These are phyloP conservation scores for Kernera saxatilis DNA, from an alignment of 345 rosid genomes.

Conservation along the genomic window DNA sequence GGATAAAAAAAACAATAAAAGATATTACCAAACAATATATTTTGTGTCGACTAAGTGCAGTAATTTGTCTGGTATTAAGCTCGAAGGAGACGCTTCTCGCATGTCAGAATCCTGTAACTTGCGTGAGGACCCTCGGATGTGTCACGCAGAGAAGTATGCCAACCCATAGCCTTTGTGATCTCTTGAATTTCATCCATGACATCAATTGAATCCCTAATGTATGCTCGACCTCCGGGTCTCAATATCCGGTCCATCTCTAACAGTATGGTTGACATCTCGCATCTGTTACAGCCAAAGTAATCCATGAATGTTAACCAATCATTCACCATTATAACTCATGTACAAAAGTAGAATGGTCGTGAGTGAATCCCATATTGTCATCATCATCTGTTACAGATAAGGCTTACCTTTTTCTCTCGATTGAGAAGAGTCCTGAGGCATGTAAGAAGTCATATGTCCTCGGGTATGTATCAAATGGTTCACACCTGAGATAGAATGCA, in stretches of 20 bases:
- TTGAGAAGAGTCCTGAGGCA: conserved; percentile 86
- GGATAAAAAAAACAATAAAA: background rate
- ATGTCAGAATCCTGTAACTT: conserved; percentile 74
- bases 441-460: conserved; percentile 91
- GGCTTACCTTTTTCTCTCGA: conserved; percentile 80
- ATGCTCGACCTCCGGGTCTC: conserved; percentile 90
- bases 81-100: conserved; percentile 61
- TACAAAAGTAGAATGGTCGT: background rate
- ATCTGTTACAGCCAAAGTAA: conserved; percentile 42
- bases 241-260: conserved; percentile 97
- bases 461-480: conserved; percentile 94
- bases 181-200: conserved; percentile 81
- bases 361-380: background rate
- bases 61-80: conserved; percentile 7
- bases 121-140: conserved; percentile 96
- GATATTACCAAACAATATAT: conserved; percentile 16
- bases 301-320: background rate
- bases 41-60: conserved; percentile 11
- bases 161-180: conserved; percentile 80
- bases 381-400: background rate
- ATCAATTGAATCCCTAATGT: conserved; percentile 71
- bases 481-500: conserved; percentile 60
- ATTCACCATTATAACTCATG: background rate
- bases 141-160: conserved; percentile 58
- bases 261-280: conserved; percentile 83